Percentiles rank a stretch among this genome's conserved stretches.
These are phyloP conservation scores for Furcasterigmium furcatum DNA, from an alignment of 2,329 filamentous ascomycete genomes.

Conservation along the genomic window DNA sequence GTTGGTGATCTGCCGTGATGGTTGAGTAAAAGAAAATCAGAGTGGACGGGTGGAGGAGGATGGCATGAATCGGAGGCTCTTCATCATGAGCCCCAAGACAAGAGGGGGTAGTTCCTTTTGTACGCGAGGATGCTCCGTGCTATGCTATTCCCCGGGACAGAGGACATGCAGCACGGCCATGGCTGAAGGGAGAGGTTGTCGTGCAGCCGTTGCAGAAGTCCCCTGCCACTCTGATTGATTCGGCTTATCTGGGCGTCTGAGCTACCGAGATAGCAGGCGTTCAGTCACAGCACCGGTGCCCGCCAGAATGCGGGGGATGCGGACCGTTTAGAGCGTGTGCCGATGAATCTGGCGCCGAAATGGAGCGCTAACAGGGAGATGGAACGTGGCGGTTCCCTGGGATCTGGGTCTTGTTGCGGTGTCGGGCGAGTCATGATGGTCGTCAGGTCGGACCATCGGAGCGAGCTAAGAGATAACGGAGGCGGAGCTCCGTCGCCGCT, in stretches of 20 bases:
- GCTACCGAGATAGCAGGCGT: neutral
- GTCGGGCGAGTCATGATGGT: neutral
- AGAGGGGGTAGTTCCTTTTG: neutral
- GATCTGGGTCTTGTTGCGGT: too few relatives aligned
- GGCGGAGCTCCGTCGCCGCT: slow-evolving; percentile 2
- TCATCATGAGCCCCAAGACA: neutral
- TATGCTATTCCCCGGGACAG: neutral
- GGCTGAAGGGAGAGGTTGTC: too few relatives aligned
- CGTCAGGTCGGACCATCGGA: too few relatives aligned
- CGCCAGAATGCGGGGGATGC: neutral
- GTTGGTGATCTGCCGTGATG: too few relatives aligned
- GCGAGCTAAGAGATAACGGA: neutral
- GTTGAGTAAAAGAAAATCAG: neutral
- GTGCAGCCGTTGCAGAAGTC: too few relatives aligned
- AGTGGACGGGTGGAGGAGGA: neutral
- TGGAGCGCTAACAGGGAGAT: neutral
- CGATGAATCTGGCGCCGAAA: neutral
- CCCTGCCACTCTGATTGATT: neutral
- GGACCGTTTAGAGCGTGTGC: neutral
- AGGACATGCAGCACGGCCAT: neutral
- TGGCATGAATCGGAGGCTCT: neutral
- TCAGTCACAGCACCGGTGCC: neutral
- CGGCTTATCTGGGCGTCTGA: neutral
- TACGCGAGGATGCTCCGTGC: neutral
- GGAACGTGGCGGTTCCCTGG: neutral